Evolutionary conservation across 495 filamentous ascomycete species (phyloP), one percentile per base, ranked within the genome.

Genomic region (Trichocladium uniseriatum): DNA sequence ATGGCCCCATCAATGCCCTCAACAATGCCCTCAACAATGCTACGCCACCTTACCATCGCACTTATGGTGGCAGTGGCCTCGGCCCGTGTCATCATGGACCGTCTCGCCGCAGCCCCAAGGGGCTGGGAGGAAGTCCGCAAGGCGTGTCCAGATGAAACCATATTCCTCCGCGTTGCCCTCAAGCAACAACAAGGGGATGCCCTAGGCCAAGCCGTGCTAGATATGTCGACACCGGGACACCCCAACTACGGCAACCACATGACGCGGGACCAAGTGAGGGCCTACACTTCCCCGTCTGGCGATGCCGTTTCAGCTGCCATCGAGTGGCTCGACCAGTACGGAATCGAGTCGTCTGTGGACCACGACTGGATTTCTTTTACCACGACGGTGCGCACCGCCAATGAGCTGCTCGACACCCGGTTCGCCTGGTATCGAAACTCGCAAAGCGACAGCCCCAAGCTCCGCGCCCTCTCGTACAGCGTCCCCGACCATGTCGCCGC

Each of bases 391-490:
- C 58, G 56, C 10, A 69, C 49, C 15, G 70, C 75, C 34, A 71
- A 73, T 53, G 55, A 55, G 16, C 62, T 79, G 20, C 69, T 79
- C 14, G 60, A 72, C 54, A 74, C 72, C 27, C 69, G 37, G 22
- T 82, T 71, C 32, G 49, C 49, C 34, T 67, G 64, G 64, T 67
- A 59, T 52, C 61, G 58, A 41, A 67, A 65, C 48, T 72, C 60
- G 41, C 68, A 58, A 64, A 61, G 45, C 43, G 60, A 43, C 40
- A 53, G 46, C 18, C 67, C 55, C 32, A 68, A 57, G 51, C 61
- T 71, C 69, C 73, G 82, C 10, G 79, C 82, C 5, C 75, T 76
- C n/a, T 56, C 70, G 36, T 86, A 86, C 65, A 80, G 78, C 10
- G 70, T 87, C 5, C 83, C 83, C 0, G 71, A 77, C 43, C 60